Evolutionary conservation across 2,329 filamentous ascomycete genomes (phyloP), one percentile per base, ranked within the genome.

Genomic region (Neofusicoccum cordaticola): DNA sequence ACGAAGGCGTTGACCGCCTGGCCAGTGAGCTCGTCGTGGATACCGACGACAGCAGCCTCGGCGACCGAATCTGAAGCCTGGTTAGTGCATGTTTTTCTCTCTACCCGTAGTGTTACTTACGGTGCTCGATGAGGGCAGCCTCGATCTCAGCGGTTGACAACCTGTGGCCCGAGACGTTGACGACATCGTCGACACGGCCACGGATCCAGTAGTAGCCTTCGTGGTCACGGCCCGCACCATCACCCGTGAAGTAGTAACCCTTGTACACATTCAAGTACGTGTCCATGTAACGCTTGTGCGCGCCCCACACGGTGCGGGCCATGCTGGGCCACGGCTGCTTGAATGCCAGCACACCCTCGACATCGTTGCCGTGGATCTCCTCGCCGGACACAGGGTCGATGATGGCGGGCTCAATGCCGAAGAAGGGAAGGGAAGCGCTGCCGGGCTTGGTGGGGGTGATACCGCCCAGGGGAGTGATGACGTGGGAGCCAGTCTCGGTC

Each of bases 131-230:
- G 56, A 99, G 88, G 17, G 95, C 95, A 34, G 95, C 95, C 81
- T 99, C 95, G 69, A 99, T 99, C 80, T 99, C 95, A 41, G 95
- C 94, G 9, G 95, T 99, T 15, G 94, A 98, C 68, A 99, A 85
- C 77, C 95, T 90, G 80, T 99, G 95, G 34, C 95, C 95, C 71
- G 91, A 95, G 67, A 99, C 95, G 79, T 99, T 99, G 78, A 99
- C 94, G 48, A 99, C 95, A 73, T 99, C 95, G 75, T 99, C 95
- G 62, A 99, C 95, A 79, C 95, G 93, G 69, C 95, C 95, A 68
- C 95, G 92, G 77, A 99, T 99, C 95, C 95, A 99, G 87, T 98
- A 99, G 84, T 97, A 99, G 65, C 95, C 95, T 73, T 99, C 95
- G 80, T 97, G 91, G 77, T 99, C 95, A 75, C 95, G 91, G 66